Base-by-base conservation (phyloP, 768 basidiomycete genomes). In the Trametes punicea region DNA sequence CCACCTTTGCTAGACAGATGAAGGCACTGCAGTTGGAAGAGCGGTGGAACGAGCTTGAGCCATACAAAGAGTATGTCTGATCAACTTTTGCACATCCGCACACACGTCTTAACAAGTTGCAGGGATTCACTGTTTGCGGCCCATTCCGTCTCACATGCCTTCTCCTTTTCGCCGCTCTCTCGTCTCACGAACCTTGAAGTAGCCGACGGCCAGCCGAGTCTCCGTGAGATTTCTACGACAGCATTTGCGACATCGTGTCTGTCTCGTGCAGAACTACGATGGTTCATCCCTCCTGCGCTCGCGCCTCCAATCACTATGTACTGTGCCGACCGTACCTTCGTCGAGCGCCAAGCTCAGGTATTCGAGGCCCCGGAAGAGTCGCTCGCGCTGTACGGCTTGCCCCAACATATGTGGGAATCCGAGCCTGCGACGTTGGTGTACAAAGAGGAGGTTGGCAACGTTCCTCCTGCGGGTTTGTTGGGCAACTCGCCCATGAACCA, bases 281-380 rank as follows among this genome's bases (percentile, higher is more conserved):
- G 93, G 87, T 91, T 87, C 70, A 76, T 90, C 16, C 91, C 92
- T n/a, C 76, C 85, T 8, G 93, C 76, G 7, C 81, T 93, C 29
- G 96, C 96, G 0, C 96, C 96, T 3, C 81, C 90, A 0, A 87
- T 97, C 57, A 69, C 81, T 25, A 72, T 89, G 57, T 77, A 83
- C 60, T 91, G 87, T 66, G 79, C 81, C 36, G 82, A 92, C 68
- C 84, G 93, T 42, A 80, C 85, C 6, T 97, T 92, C 73, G 65
- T 89, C 29, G 90, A 96, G 66, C 74, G 76, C 34, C 85, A 90
- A 71, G 69, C 77, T 27, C 74, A 76, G 23, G 50, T 83, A 15
- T 67, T 81, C 4, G 87, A 87, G 44, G 88, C 85, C 38, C 85
- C 90, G n/a, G 57, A 85, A 46, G 87, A 92, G 70, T 79, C 85